A percentile compares a stretch with the other conserved stretches of the same genome.
phyloP scores from a whole-genome alignment of 805 yeast species.

The Yamadazyma sp. region DNA sequence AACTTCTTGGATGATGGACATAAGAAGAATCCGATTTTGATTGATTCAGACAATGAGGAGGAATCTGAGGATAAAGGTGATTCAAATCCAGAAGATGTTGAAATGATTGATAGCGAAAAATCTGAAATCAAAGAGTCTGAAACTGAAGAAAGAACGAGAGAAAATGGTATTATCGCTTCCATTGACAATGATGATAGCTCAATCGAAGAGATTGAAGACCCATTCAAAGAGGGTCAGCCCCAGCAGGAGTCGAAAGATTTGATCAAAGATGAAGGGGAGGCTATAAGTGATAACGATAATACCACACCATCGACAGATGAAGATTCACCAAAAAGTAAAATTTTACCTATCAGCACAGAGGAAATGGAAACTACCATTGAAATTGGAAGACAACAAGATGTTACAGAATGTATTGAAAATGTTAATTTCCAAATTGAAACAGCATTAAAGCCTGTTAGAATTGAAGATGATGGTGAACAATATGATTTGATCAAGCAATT shows the following conservation, averaged over 20 bases:
- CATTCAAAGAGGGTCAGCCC: constrained; percentile 2
- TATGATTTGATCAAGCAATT: constrained; percentile 73
- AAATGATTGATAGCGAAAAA: constrained; percentile 4
- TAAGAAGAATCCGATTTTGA: constrained; percentile 8
- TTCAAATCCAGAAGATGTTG: constrained; percentile 1
- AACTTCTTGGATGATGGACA: constrained; percentile 22
- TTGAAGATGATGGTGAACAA: constrained; percentile 75
- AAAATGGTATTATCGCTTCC: not conserved
- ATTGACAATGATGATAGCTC: constrained; percentile 1
- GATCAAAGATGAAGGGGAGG: not conserved
- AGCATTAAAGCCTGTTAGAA: constrained; percentile 63
- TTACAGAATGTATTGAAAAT: constrained; percentile 94
- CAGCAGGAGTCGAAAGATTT: not conserved
- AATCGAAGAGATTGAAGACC: constrained; percentile 3
- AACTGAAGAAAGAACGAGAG: not conserved
- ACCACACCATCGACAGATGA: constrained; percentile 1
- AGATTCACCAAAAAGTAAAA: constrained; percentile 6
- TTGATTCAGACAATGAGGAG: constrained; percentile 4
- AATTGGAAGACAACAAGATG: constrained; percentile 93
- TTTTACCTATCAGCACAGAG: constrained; percentile 47
- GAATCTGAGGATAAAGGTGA: too few relatives aligned
- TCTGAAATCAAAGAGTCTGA: not conserved
- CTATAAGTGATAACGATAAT: not conserved
- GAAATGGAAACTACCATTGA: constrained; percentile 75
- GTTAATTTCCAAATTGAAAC: constrained; percentile 89